A percentile compares a stretch with the other conserved stretches of the same genome.
phyloP scores from a whole-genome alignment of 2,329 filamentous ascomycete genomes.

The Dactylonectria macrodidyma region DNA sequence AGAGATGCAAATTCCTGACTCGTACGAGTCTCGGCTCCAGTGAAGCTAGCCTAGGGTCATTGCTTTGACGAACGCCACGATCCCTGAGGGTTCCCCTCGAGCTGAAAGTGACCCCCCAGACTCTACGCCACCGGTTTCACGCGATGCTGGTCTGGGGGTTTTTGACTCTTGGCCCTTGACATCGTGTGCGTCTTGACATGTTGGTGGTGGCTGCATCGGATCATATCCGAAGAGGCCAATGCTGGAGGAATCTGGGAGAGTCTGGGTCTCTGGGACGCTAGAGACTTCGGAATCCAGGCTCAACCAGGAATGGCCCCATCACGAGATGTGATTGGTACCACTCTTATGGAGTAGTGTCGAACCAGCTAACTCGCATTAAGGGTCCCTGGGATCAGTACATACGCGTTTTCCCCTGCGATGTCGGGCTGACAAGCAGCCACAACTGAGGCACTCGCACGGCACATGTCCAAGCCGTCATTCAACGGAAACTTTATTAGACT shows the following conservation, averaged over 20 bases:
- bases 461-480: not conserved
- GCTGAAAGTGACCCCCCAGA: not conserved
- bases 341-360: not conserved
- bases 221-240: too few relatives aligned
- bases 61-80: too few relatives aligned
- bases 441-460: not conserved
- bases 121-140: not conserved
- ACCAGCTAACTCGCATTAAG: not conserved
- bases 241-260: too few relatives aligned
- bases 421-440: not conserved
- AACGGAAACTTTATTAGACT: not conserved
- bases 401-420: not conserved
- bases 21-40: not conserved
- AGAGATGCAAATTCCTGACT: not conserved
- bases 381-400: not conserved
- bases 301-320: too few relatives aligned
- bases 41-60: too few relatives aligned
- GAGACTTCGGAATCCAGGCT: too few relatives aligned
- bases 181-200: too few relatives aligned
- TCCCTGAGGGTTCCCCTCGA: not conserved
- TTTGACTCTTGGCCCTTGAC: not conserved
- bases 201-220: too few relatives aligned
- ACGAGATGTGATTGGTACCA: too few relatives aligned
- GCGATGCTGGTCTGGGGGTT: not conserved
- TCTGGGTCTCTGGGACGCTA: too few relatives aligned